Conservation (phyloP, 2,329 filamentous ascomycete species). For the Mycosphaerelloides madeirae region DNA sequence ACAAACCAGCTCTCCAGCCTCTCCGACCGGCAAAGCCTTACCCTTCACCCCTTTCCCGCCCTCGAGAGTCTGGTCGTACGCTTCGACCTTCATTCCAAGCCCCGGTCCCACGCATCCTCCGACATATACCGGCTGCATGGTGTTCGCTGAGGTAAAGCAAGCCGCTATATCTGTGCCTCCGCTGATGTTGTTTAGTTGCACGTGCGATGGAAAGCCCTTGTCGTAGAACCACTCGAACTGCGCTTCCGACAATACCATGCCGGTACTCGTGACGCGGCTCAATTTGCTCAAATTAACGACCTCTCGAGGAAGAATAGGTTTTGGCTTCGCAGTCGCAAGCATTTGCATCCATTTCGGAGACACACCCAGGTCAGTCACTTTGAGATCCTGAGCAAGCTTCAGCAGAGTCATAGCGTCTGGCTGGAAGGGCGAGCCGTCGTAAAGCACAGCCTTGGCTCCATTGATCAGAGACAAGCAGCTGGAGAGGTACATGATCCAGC, state of each 20-base stretch:
- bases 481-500: constrained; percentile 84
- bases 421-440: constrained; percentile 76
- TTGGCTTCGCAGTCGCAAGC: constrained; percentile 58
- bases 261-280: constrained; percentile 63
- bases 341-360: constrained; percentile 75
- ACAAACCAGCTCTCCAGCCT: constrained; percentile 68
- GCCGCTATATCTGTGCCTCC: constrained; percentile 73
- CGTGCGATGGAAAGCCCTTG: constrained; percentile 59
- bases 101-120: constrained; percentile 53
- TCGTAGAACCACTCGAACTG: constrained; percentile 80
- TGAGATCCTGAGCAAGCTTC: constrained; percentile 57
- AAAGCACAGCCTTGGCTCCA: constrained; percentile 63
- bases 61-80: constrained; percentile 55
- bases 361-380: constrained; percentile 68
- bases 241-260: constrained; percentile 74
- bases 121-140: constrained; percentile 60
- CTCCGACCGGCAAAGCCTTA: constrained; percentile 55
- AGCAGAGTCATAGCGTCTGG: constrained; percentile 63
- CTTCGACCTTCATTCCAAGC: constrained; percentile 52
- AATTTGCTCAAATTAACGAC: constrained; percentile 60
- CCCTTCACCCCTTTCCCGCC: constrained; percentile 43
- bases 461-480: constrained; percentile 55
- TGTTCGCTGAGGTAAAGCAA: constrained; percentile 61
- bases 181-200: constrained; percentile 68
- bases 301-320: constrained; percentile 49